Percentiles rank a stretch among this genome's conserved stretches.
phyloP scores from a whole-genome alignment of 192 early-diverging fungal genomes.

The Backusella tarrabulga region DNA sequence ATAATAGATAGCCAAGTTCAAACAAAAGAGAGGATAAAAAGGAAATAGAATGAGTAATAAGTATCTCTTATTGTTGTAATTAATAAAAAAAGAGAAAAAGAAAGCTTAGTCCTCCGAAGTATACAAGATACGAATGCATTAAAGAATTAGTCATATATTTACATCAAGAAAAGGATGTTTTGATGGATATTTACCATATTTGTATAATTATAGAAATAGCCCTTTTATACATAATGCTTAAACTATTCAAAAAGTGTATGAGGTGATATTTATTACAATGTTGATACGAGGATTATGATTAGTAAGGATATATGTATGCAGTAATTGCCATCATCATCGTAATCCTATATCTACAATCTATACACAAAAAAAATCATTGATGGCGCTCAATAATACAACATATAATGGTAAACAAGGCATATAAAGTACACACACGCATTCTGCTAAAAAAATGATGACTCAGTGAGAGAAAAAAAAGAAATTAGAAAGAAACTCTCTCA shows the following conservation, averaged over 20 bases:
- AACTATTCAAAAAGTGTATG: not conserved
- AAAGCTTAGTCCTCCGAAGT: not conserved
- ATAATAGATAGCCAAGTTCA: too few species aligned
- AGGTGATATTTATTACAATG: not conserved
- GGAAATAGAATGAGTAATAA: not conserved
- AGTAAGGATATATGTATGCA: not conserved
- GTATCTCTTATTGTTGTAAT: too few species aligned
- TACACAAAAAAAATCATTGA: not conserved
- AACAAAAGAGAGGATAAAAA: too few species aligned
- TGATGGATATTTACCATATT: not conserved
- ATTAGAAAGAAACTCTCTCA: not conserved
- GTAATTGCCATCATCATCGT: not conserved
- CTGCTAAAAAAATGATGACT: not conserved
- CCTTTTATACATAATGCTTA: too few species aligned
- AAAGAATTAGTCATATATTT: not conserved
- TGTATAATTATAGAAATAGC: not conserved
- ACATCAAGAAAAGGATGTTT: not conserved
- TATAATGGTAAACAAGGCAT: not conserved
- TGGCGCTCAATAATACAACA: too few species aligned
- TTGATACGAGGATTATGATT: not conserved
- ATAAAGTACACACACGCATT: not conserved
- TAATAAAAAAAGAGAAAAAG: not conserved
- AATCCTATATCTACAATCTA: not conserved
- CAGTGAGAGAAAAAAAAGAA: not conserved
- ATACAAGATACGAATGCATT: not conserved